Conservation (phyloP, 768 basidiomycete species). For the Lactifluus volemus region DNA sequence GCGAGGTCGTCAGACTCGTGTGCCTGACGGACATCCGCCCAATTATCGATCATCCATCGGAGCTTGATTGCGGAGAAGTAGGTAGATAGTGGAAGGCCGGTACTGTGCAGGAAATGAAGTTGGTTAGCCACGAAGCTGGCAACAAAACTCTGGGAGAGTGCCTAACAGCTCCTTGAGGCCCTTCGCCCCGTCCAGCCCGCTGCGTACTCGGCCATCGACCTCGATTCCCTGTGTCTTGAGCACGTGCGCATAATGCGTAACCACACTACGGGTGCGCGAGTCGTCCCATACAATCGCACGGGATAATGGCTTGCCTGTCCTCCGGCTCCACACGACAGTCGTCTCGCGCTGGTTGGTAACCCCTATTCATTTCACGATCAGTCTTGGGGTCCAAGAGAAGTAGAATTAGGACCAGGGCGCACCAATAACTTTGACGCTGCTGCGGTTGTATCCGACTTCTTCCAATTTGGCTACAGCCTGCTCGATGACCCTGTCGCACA, state of each 20-base stretch:
- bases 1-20: conserved; percentile 73
- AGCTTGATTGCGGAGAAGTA: conserved; percentile 98
- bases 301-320: conserved; percentile 83
- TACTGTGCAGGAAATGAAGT: conserved; percentile 38
- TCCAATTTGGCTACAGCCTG: conserved; percentile 65
- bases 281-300: conserved; percentile 95
- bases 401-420: conserved; percentile 23
- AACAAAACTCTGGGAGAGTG: background rate
- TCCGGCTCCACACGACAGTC: conserved; percentile 84
- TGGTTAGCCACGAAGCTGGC: background rate
- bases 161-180: conserved; percentile 61
- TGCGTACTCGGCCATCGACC: conserved; percentile 56
- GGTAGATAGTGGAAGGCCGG: conserved; percentile 90
- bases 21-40: conserved; percentile 64
- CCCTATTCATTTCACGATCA: conserved; percentile 35
- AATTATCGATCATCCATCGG: conserved; percentile 92
- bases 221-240: conserved; percentile 70
- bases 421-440: conserved; percentile 91
- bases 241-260: conserved; percentile 70
- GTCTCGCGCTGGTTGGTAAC: conserved; percentile 99
- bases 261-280: conserved; percentile 79
- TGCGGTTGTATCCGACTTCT: conserved; percentile 62
- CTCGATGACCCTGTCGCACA: conserved; percentile 68
- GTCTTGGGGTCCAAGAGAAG: conserved; percentile 1
- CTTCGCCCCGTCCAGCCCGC: conserved; percentile 59